phyloP scores from a whole-genome alignment of 2,329 filamentous ascomycete species.

The Ophiostoma himal-ulmi region DNA sequence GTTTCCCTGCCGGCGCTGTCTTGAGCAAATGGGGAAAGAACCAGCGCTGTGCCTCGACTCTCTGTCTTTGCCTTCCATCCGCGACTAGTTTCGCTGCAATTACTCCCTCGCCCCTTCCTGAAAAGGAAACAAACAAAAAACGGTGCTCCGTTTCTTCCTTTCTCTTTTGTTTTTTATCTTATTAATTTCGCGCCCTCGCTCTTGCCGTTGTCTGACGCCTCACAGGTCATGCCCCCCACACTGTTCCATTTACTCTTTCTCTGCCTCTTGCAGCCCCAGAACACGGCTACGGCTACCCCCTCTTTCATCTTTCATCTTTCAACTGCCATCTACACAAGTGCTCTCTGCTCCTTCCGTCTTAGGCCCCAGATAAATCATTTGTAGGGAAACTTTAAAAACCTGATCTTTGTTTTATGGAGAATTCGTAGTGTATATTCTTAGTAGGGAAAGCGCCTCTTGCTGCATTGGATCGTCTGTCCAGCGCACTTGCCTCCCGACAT shows the following conservation, averaged over 20 bases:
- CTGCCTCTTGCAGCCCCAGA: background rate
- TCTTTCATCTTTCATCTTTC: background rate
- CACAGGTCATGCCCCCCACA: constrained; percentile 9
- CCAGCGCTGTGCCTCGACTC: background rate
- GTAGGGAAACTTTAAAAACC: constrained; percentile 20
- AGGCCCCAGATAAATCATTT: constrained; percentile 16
- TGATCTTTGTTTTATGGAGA: constrained; percentile 10
- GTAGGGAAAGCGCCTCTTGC: constrained; percentile 5
- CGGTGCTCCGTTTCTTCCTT: background rate
- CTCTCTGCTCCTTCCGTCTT: constrained; percentile 11
- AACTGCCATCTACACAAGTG: background rate
- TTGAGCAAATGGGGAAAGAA: constrained; percentile 9
- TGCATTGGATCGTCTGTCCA: background rate
- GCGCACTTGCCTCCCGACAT: constrained; percentile 16
- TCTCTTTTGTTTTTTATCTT: background rate
- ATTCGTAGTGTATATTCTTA: background rate
- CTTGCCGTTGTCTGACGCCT: background rate
- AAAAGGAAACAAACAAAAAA: background rate
- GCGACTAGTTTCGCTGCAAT: constrained; percentile 8
- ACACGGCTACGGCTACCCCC: constrained; percentile 4
- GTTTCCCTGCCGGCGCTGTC: constrained; percentile 8
- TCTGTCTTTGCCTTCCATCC: background rate
- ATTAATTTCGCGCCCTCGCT: background rate
- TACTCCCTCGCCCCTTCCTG: constrained; percentile 4
- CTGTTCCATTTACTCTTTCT: background rate